Evolutionary conservation across 2,329 filamentous ascomycete species (phyloP).

Genomic region (Knoxdaviesia proteae): DNA sequence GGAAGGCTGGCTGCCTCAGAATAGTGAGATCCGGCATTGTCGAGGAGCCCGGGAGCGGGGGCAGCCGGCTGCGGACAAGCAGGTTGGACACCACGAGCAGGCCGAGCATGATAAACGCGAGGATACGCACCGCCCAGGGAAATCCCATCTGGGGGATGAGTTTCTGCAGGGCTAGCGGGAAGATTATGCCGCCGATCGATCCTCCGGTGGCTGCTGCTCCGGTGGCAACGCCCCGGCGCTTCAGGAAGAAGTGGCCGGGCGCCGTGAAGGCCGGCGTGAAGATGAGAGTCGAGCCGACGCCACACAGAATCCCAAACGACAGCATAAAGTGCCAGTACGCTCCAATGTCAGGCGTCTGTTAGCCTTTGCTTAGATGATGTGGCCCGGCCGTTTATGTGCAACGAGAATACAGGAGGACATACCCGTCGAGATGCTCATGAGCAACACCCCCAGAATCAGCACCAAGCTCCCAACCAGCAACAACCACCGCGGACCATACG

Average conservation of each 20-base stretch:
- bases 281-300: constrained; percentile 51
- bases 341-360: constrained; percentile 16
- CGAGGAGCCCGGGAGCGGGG: constrained; percentile 18
- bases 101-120: constrained; percentile 26
- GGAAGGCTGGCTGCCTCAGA: constrained; percentile 37
- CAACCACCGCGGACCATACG: constrained; percentile 47
- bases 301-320: constrained; percentile 52
- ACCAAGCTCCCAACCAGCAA: constrained; percentile 42
- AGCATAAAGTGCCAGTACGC: constrained; percentile 64
- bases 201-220: constrained; percentile 55
- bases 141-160: constrained; percentile 27
- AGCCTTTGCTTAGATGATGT: background rate
- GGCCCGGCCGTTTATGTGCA: background rate
- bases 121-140: constrained; percentile 25
- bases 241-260: constrained; percentile 60
- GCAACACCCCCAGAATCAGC: constrained; percentile 38
- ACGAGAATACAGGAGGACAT: constrained; percentile 4
- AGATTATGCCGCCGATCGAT: constrained; percentile 46
- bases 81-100: constrained; percentile 25
- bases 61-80: constrained; percentile 31
- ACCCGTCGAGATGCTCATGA: constrained; percentile 47
- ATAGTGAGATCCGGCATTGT: constrained; percentile 38
- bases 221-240: constrained; percentile 54
- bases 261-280: constrained; percentile 59
- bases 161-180: constrained; percentile 26